Conservation (phyloP, 192 early-diverging fungal species). For the Gryganskiella cystojenkinii region DNA sequence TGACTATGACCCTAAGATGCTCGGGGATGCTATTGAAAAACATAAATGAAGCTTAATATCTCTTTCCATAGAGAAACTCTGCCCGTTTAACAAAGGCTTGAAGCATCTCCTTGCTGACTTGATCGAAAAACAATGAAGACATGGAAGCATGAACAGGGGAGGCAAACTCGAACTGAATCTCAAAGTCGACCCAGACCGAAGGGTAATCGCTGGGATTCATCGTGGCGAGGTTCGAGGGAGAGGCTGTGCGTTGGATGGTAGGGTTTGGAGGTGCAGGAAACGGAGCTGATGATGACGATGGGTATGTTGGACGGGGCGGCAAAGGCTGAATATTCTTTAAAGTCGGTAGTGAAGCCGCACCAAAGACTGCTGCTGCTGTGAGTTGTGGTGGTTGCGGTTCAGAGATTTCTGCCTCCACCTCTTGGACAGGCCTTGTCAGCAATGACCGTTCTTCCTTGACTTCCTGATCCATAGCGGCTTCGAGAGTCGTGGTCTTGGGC, state of each 20-base stretch:
- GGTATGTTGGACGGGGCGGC: neutral
- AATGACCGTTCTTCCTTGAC: constrained; percentile 15
- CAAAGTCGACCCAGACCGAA: constrained; percentile 76
- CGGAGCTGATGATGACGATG: neutral
- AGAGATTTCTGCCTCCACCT: neutral
- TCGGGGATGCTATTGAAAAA: too few species aligned
- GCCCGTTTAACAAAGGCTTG: constrained; percentile 66
- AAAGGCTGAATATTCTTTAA: neutral
- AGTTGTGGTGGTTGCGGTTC: constrained; percentile 4
- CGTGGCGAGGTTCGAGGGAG: constrained; percentile 22
- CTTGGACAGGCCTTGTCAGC: constrained; percentile 2
- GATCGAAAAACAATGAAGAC: constrained; percentile 82
- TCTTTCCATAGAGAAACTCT: constrained; percentile 31
- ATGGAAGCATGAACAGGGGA: constrained; percentile 83
- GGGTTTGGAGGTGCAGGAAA: neutral
- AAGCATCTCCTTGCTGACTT: constrained; percentile 80
- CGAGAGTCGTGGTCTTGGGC: constrained; percentile 45
- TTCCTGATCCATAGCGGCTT: constrained; percentile 41
- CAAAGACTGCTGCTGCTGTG: constrained; percentile 44
- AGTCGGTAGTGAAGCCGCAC: constrained; percentile 22
- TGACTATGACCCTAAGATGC: too few species aligned
- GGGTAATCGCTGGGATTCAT: constrained; percentile 56
- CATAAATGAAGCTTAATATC: too few species aligned
- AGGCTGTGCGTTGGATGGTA: constrained; percentile 23
- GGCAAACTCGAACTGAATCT: constrained; percentile 85